phyloP scores from a whole-genome alignment of 176 grass and related monocot genomes.

The Carex kokanica region DNA sequence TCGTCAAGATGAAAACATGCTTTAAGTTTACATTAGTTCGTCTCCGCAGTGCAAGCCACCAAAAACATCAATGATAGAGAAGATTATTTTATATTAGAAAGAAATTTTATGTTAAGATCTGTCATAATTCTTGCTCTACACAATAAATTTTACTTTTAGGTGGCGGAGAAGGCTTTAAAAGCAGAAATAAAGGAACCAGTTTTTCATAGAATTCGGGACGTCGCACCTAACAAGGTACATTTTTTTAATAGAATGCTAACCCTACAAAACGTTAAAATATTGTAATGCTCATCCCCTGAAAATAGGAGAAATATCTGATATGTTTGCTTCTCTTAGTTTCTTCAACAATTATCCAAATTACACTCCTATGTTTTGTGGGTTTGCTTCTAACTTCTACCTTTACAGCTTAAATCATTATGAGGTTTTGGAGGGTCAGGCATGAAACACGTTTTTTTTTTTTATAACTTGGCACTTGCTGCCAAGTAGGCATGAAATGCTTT shows the following conservation, averaged over 20 bases:
- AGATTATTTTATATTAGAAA: constrained; percentile 18
- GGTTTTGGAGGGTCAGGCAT: not conserved
- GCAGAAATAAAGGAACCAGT: constrained; percentile 61
- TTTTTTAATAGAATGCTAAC: not conserved
- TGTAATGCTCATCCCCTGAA: not conserved
- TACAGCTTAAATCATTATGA: not conserved
- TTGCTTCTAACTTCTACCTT: not conserved
- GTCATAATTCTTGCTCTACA: not conserved
- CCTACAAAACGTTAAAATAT: not conserved
- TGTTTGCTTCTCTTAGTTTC: not conserved
- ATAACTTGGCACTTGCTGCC: too few relatives aligned
- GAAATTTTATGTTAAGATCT: not conserved
- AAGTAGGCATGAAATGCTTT: too few relatives aligned
- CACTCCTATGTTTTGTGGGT: not conserved
- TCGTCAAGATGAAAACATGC: not conserved
- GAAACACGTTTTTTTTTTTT: not conserved
- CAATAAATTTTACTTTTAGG: constrained; percentile 40
- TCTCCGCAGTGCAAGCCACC: too few relatives aligned
- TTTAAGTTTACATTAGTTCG: not conserved
- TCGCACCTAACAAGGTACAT: constrained; percentile 94
- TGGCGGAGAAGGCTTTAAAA: constrained; percentile 62
- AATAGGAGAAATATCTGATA: not conserved
- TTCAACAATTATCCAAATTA: not conserved
- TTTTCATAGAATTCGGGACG: constrained; percentile 84
- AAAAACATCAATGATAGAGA: constrained; percentile 1